Evolutionary conservation across 768 basidiomycete species (phyloP).

Genomic region (Suillus americanus): DNA sequence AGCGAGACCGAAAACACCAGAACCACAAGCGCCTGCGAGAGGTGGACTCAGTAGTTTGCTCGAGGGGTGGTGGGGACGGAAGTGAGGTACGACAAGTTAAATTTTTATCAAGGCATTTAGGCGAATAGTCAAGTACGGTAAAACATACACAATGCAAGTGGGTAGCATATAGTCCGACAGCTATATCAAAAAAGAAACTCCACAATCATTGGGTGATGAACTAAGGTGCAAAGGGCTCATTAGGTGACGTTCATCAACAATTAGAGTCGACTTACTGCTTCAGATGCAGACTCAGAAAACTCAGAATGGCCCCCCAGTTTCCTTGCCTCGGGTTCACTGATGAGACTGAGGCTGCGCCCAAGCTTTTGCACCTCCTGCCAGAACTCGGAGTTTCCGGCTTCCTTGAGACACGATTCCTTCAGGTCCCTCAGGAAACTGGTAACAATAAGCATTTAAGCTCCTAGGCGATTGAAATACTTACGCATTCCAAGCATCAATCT

Average conservation of each 20-base stretch:
- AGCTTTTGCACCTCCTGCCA: constrained; percentile 57
- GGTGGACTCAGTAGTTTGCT: constrained; percentile 67
- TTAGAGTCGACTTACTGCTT: constrained; percentile 42
- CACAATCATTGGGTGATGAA: constrained; percentile 23
- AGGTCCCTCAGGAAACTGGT: constrained; percentile 62
- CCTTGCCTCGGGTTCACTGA: constrained; percentile 60
- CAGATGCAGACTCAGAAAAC: constrained; percentile 54
- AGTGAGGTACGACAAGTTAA: neutral
- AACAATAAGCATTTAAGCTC: constrained; percentile 2
- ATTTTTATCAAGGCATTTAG: neutral
- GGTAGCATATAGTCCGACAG: constrained; percentile 13
- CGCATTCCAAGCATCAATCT: constrained; percentile 82
- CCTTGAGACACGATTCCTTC: constrained; percentile 50
- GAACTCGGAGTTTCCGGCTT: constrained; percentile 65
- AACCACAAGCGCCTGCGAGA: constrained; percentile 41
- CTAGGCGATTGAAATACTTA: constrained; percentile 31
- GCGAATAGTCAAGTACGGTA: neutral
- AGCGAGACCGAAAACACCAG: constrained; percentile 45
- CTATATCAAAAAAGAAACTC: constrained; percentile 13
- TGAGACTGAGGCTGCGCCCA: constrained; percentile 59
- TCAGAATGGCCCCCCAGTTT: constrained; percentile 55
- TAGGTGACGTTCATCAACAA: neutral
- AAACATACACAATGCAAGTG: neutral
- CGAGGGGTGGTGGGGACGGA: constrained; percentile 73
- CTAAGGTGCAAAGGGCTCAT: constrained; percentile 11